Evolutionary conservation across 108 stramenopile genomes (phyloP).

Genomic region (Nitzschia palea): DNA sequence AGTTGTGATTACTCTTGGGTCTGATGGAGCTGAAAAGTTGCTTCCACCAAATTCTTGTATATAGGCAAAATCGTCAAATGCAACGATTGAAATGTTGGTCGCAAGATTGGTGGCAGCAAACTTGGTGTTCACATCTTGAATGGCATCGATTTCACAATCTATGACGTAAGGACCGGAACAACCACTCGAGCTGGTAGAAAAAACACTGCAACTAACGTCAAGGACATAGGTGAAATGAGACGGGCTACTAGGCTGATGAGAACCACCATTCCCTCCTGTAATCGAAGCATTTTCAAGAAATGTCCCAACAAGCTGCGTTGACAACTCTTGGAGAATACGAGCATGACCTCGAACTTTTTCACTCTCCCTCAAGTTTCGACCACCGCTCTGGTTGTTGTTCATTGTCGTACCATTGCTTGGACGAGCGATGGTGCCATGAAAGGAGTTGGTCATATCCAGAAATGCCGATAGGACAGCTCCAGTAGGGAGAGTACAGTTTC

Average conservation of each 20-base stretch:
- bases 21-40: no score
- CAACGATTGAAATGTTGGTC: not conserved
- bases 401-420: not conserved
- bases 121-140: not conserved
- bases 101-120: not conserved
- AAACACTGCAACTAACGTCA: not conserved
- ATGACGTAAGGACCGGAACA: not conserved
- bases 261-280: not conserved
- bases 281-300: not conserved
- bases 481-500: not conserved
- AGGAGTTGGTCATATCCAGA: not conserved
- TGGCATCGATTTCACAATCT: not conserved
- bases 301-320: not conserved
- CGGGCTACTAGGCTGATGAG: not conserved
- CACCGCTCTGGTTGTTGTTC: not conserved
- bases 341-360: no score
- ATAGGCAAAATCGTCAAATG: not conserved
- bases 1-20: not conserved
- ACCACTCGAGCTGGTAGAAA: no score
- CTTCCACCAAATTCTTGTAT: not conserved
- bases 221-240: not conserved
- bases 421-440: not conserved
- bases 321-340: not conserved
- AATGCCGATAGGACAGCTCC: not conserved
- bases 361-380: not conserved